phyloP scores from a whole-genome alignment of 1,139 yeast species.

The Hansenula sp. region DNA sequence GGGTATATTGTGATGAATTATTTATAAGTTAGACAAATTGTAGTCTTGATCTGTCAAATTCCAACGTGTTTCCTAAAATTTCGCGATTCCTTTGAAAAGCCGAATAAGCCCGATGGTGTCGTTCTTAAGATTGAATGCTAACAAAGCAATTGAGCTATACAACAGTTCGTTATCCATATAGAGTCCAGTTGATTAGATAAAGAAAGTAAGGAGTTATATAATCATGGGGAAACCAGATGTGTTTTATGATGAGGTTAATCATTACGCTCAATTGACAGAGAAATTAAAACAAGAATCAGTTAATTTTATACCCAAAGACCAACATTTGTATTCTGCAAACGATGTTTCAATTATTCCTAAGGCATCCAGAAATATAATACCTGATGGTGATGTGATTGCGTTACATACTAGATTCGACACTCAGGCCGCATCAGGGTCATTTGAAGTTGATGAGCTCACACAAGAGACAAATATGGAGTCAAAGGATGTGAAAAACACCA shows the following conservation, averaged over 20 bases:
- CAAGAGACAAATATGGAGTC: constrained; percentile 1
- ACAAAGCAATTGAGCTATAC: too few species aligned
- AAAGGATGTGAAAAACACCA: neutral
- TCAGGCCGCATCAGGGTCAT: constrained; percentile 18
- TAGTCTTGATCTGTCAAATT: too few species aligned
- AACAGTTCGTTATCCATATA: too few species aligned
- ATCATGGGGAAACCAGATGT: neutral
- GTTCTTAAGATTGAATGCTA: too few species aligned
- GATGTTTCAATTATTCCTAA: constrained; percentile 16
- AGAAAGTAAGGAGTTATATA: too few species aligned
- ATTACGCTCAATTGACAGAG: neutral
- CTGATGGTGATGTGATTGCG: constrained; percentile 19
- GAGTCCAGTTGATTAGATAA: too few species aligned
- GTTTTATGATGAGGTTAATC: neutral
- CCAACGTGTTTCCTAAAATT: too few species aligned
- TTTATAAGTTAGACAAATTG: too few species aligned
- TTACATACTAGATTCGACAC: constrained; percentile 17
- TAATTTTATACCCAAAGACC: neutral
- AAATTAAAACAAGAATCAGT: neutral
- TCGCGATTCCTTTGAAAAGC: too few species aligned
- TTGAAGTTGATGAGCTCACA: constrained; percentile 5
- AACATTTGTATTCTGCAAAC: constrained; percentile 10
- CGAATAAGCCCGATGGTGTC: too few species aligned
- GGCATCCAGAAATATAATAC: constrained; percentile 6
- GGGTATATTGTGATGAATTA: too few species aligned